These are phyloP conservation scores for Scutellaria baicalensis DNA, from an alignment of 257 asterid species.

Conservation along the genomic window DNA sequence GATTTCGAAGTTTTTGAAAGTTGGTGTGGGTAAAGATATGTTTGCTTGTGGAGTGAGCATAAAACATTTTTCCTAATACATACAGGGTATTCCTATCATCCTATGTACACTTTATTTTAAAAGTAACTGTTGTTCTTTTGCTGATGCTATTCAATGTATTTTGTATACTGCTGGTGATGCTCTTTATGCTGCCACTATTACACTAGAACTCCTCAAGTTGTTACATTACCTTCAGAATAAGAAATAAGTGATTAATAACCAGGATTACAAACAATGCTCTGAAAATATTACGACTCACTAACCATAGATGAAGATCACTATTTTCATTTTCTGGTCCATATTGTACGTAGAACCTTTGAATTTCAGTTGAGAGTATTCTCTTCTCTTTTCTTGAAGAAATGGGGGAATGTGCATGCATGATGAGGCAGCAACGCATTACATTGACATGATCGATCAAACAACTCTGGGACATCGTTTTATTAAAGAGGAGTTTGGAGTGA, in stretches of 20 bases:
- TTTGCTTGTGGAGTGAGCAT: no score
- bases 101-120: no score
- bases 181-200: neutral
- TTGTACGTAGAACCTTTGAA: neutral
- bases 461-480: constrained; percentile 35
- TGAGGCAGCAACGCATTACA: constrained; percentile 45
- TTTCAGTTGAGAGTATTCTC: neutral
- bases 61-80: no score
- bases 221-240: neutral
- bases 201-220: neutral
- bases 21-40: no score
- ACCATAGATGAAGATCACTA: neutral
- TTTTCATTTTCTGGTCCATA: neutral
- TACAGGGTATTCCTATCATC: no score
- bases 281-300: neutral
- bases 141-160: neutral
- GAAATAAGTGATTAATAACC: neutral
- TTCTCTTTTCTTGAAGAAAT: constrained; percentile 24
- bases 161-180: neutral
- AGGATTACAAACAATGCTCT: neutral
- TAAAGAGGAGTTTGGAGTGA: constrained; percentile 30
- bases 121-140: neutral
- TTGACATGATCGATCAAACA: constrained; percentile 48
- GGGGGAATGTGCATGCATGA: constrained; percentile 55
- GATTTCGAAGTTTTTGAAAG: no score